Evolutionary conservation across 352 stramenopile species (phyloP), one percentile per base, ranked within the genome.

Genomic region (Phytophthora litchii): DNA sequence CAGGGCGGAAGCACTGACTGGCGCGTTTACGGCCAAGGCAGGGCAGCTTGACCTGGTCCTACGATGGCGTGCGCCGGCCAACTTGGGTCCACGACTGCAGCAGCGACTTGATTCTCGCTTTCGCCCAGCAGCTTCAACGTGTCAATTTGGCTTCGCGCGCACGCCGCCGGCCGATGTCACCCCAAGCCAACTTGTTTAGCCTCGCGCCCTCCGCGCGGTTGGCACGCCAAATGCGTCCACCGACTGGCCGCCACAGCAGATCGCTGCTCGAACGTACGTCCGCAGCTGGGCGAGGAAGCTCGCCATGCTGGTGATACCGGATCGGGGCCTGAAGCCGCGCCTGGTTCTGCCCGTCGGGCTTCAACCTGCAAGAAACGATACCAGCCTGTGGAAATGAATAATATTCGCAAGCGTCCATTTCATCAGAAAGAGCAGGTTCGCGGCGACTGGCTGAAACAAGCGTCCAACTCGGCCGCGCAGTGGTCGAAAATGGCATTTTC

Each of bases 301-400:
- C 27, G 50, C 36, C 50, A 43, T 47, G 20, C n/a, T 34, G 29
- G 23, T 58, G 37, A 16, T 10, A n/a, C 12, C 36, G 29, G 29
- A 34, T 34, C 29, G 29, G 29, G 25, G 25, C 8, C 10, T 5
- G 23, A 27, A 27, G 29, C 29, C 29, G 29, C 7, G 29, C 29
- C 29, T 34, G 29, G 29, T 41, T 41, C n/a, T 37, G 23, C 9
- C 14, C 16, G 6, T 29, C 25, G 27, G 9, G 55, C 55, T 64
- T 64, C 38, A 58, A 51, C 47, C 55, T 64, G 37, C 36, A 20
- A 56, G 38, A 63, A 20, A 13, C 23, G 54, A 61, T 61, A n/a
- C 12, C 4, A 14, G 3, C 14, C 20, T 21, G 31, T 21, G 6
- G 2, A 23, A 38, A 8, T 16, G 7, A 2, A 40, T 48, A 27